Percentiles rank a stretch among this genome's conserved stretches.
Evolutionary conservation across 164 flowering plant genomes (phyloP).

Genomic region (Hamamelis virginiana): DNA sequence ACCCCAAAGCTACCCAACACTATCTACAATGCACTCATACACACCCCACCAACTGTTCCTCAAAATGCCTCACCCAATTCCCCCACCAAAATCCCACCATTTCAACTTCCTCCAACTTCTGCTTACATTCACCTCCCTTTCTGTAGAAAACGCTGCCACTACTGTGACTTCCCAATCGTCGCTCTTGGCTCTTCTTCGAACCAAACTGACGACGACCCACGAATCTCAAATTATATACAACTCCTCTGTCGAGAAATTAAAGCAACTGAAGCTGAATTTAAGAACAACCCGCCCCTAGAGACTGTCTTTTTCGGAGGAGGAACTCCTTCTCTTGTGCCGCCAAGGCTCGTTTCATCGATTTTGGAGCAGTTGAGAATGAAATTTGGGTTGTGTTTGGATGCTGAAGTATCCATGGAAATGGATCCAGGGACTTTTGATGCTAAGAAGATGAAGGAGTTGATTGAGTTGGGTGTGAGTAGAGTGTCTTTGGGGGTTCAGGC

Average conservation of each 20-base stretch:
- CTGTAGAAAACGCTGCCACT: constrained; percentile 94
- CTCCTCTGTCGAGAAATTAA: constrained; percentile 68
- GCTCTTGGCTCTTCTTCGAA: constrained; percentile 69
- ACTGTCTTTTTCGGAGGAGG: constrained; percentile 96
- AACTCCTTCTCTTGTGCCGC: constrained; percentile 92
- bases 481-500: constrained; percentile 98
- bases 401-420: constrained; percentile 92
- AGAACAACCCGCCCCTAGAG: constrained; percentile 54
- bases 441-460: constrained; percentile 50
- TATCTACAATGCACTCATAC: constrained; percentile 5
- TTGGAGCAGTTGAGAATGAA: constrained; percentile 54
- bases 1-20: not conserved
- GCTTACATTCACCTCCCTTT: constrained; percentile 94
- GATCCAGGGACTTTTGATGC: constrained; percentile 93
- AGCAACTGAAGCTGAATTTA: constrained; percentile 32
- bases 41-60: constrained; percentile 55
- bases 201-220: constrained; percentile 59
- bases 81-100: constrained; percentile 9
- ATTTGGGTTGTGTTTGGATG: constrained; percentile 58
- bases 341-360: constrained; percentile 55
- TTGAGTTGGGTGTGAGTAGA: constrained; percentile 83
- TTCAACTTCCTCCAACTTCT: constrained; percentile 61
- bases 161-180: constrained; percentile 92
- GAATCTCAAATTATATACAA: constrained; percentile 58
- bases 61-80: constrained; percentile 52